A percentile compares a stretch with the other conserved stretches of the same genome.
Evolutionary conservation across 2,329 filamentous ascomycete genomes (phyloP).

Genomic region (Cytospora mali): DNA sequence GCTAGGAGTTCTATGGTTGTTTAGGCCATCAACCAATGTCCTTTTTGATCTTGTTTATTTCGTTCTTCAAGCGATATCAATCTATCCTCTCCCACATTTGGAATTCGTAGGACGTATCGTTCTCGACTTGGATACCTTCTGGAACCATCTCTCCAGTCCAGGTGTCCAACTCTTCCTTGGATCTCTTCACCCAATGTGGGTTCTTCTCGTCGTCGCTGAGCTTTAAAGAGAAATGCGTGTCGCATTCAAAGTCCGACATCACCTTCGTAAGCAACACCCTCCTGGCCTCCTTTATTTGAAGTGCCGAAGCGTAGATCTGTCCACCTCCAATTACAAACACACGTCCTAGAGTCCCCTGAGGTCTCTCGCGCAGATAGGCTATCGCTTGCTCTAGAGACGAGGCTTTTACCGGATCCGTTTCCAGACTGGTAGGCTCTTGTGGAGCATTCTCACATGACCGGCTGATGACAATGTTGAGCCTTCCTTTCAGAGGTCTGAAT

Average conservation of each 20-base stretch:
- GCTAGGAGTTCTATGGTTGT: slow-evolving; percentile 31
- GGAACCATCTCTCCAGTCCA: slow-evolving; percentile 69
- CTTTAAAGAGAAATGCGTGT: slow-evolving; percentile 71
- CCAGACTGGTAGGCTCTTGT: slow-evolving; percentile 27
- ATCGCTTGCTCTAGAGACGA: slow-evolving; percentile 62
- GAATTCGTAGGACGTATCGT: slow-evolving; percentile 68
- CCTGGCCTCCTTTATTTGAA: slow-evolving; percentile 59
- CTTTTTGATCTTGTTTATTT: slow-evolving; percentile 18
- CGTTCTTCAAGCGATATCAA: slow-evolving; percentile 13
- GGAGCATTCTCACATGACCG: slow-evolving; percentile 45
- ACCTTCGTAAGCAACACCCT: slow-evolving; percentile 73
- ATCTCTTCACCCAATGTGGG: slow-evolving; percentile 55
- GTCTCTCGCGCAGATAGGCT: slow-evolving; percentile 45
- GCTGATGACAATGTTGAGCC: slow-evolving; percentile 82
- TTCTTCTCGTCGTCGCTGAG: slow-evolving; percentile 42
- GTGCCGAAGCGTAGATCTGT: slow-evolving; percentile 76
- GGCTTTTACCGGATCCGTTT: slow-evolving; percentile 59
- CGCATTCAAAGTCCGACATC: slow-evolving; percentile 70
- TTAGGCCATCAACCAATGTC: slow-evolving; percentile 3
- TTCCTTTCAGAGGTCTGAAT: slow-evolving; percentile 77
- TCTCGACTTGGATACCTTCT: slow-evolving; percentile 62
- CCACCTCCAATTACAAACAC: slow-evolving; percentile 90
- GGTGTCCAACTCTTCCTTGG: slow-evolving; percentile 55
- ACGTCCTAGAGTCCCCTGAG: slow-evolving; percentile 48
- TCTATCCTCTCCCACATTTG: slow-evolving; percentile 69